Conservation (phyloP, 148 eudicot species). For the Fagopyrum tataricum region DNA sequence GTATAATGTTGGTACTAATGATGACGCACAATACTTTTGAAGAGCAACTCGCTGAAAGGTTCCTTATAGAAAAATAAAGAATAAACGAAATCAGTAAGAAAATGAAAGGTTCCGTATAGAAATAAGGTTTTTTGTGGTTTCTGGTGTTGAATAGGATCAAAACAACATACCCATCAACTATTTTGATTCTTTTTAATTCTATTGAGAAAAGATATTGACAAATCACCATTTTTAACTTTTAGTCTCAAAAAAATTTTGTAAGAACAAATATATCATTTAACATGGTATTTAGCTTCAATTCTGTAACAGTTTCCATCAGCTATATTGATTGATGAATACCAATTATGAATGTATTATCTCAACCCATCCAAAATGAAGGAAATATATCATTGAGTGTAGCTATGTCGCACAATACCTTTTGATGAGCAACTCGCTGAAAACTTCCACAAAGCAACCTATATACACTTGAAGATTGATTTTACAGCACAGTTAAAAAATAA, state of each 20-base stretch:
- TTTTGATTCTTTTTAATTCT: neutral
- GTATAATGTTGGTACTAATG: slow-evolving; percentile 92
- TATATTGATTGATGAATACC: neutral
- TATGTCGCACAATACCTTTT: no score
- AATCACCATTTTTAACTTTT: neutral
- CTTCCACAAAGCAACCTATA: slow-evolving; percentile 94
- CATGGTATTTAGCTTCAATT: neutral
- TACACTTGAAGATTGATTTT: neutral
- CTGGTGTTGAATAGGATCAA: neutral
- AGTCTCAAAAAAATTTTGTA: neutral
- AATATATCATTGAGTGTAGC: neutral
- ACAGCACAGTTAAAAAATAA: neutral
- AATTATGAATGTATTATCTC: neutral
- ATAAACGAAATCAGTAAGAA: neutral
- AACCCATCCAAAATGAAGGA: neutral
- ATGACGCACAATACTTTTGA: no score
- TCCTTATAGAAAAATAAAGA: no score
- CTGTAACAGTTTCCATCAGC: neutral
- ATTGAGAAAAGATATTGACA: neutral
- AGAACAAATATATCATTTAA: neutral
- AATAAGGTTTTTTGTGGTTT: neutral
- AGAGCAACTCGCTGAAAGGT: no score
- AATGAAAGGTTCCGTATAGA: neutral
- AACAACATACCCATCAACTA: slow-evolving; percentile 48
- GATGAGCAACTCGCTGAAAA: slow-evolving; percentile 44